phyloP scores from a whole-genome alignment of 371 early-diverging fungal genomes.

The Mucor piriformis region DNA sequence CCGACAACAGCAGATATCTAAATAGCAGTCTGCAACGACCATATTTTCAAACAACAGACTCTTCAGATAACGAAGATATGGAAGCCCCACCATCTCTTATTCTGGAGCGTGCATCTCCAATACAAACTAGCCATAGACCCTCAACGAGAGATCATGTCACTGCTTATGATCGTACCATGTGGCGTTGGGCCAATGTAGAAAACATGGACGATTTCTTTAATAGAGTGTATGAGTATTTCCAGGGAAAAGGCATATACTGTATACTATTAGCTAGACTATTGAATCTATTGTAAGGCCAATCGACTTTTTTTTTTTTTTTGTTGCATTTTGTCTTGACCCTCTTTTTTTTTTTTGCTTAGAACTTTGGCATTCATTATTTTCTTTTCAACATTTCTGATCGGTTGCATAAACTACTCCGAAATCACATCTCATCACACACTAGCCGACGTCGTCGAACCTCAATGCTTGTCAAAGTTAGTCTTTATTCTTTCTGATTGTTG shows the following conservation, averaged over 20 bases:
- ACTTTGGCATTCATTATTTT: slow-evolving; percentile 84
- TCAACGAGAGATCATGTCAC: slow-evolving; percentile 46
- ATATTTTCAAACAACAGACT: background rate
- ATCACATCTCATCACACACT: slow-evolving; percentile 70
- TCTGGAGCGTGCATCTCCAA: background rate
- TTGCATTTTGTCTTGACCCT: background rate
- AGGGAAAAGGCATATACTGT: slow-evolving; percentile 79
- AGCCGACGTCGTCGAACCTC: slow-evolving; percentile 75
- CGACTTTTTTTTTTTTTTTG: no score
- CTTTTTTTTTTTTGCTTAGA: slow-evolving; percentile 37
- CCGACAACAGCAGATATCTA: background rate
- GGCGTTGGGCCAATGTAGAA: slow-evolving; percentile 82
- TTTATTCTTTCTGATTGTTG: background rate
- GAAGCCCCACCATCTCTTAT: slow-evolving; percentile 15
- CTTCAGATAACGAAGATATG: slow-evolving; percentile 9
- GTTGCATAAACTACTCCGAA: slow-evolving; percentile 86
- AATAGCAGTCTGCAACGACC: background rate
- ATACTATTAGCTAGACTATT: slow-evolving; percentile 72
- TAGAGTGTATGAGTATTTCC: slow-evolving; percentile 82
- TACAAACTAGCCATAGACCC: slow-evolving; percentile 18
- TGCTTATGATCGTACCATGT: slow-evolving; percentile 71
- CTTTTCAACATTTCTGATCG: slow-evolving; percentile 85
- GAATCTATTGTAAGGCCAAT: slow-evolving; percentile 75
- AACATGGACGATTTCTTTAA: slow-evolving; percentile 83
- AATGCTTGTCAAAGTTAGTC: slow-evolving; percentile 62